A percentile compares a stretch with the other conserved stretches of the same genome.
Evolutionary conservation across 176 grass and related monocot species (phyloP).

Genomic region (Tillandsia leiboldiana): DNA sequence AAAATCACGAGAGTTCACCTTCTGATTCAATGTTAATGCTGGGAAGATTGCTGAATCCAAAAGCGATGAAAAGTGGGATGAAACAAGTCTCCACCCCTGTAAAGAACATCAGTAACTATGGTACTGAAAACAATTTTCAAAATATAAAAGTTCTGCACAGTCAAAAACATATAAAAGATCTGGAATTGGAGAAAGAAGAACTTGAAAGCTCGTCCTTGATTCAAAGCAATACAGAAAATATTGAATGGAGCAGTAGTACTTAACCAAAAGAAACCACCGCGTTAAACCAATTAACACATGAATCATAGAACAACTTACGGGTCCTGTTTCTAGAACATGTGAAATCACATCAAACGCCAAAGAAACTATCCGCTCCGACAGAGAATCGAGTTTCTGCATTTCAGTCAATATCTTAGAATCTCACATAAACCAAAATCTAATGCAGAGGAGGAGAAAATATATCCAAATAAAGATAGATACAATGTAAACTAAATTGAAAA

Average conservation of each 20-base stretch:
- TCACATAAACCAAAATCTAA: constrained; percentile 21
- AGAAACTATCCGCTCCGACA: constrained; percentile 62
- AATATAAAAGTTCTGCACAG: not conserved
- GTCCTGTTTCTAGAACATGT: constrained; percentile 76
- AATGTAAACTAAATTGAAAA: no score
- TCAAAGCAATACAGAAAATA: not conserved
- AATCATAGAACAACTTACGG: constrained; percentile 46
- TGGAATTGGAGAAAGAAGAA: not conserved
- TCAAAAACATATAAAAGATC: no score
- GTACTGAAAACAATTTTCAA: constrained; percentile 8
- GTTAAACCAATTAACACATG: not conserved
- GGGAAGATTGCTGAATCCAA: constrained; percentile 69
- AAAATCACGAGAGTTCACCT: constrained; percentile 35
- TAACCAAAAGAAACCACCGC: not conserved
- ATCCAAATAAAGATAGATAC: not conserved
- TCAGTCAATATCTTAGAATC: constrained; percentile 19
- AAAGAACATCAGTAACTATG: constrained; percentile 15
- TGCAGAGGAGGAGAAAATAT: not conserved
- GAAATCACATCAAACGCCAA: constrained; percentile 85
- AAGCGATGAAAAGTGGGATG: constrained; percentile 80
- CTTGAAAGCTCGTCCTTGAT: no score
- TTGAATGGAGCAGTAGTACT: not conserved
- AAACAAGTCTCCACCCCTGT: constrained; percentile 88
- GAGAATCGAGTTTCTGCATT: constrained; percentile 54
- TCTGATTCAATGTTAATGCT: constrained; percentile 72